Evolutionary conservation across 2,329 filamentous ascomycete genomes (phyloP), one percentile per base, ranked within the genome.

Genomic region (Verticillium albo-atrum): DNA sequence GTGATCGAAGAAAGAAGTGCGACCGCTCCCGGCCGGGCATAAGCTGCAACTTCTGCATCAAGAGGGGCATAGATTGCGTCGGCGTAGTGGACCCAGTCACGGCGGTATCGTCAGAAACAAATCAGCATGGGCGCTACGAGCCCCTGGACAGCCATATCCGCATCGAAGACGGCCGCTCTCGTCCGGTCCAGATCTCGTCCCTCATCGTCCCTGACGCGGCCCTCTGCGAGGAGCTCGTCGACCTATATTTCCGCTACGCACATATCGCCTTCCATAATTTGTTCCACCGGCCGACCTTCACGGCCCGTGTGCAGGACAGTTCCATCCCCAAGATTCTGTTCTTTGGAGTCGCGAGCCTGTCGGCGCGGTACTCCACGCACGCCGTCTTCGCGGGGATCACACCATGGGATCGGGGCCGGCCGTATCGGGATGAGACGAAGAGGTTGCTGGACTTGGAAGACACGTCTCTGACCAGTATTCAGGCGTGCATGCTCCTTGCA

Each of bases 401-500:
- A 23, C 68, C 67, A 15, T 59, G 64, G 30, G 61, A 66, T 17
- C 58, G 68, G 58, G 63, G 66, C 25, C 59, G 68, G 58, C 54
- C 47, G 12, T 66, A 64, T 61, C 53, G 64, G 57, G 28, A 63
- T 57, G 61, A 65, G 56, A 64, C 64, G 28, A 64, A 67, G 59
- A 62, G 58, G 26, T 62, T 71, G 1, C 65, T 75, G 3, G 65
- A 75, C 56, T 60, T 77, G 30, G 70, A 72, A 10, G 66, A 73
- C 20, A 68, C 76, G 15, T 72, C 70, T 3, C 58, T 77, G n/a
- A 64, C 62, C 1, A 77, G 72, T 3, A 67, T 77, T 25, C 76
- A 77, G 62, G 70, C 72, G 2, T 72, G 71, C 55, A 69, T 78
- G 7, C 63, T 78, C 28, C 64, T 78, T 1, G 75, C 72, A 2